Evolutionary conservation across 176 grass and related monocot genomes (phyloP).

Genomic region (Thalia dealbata): DNA sequence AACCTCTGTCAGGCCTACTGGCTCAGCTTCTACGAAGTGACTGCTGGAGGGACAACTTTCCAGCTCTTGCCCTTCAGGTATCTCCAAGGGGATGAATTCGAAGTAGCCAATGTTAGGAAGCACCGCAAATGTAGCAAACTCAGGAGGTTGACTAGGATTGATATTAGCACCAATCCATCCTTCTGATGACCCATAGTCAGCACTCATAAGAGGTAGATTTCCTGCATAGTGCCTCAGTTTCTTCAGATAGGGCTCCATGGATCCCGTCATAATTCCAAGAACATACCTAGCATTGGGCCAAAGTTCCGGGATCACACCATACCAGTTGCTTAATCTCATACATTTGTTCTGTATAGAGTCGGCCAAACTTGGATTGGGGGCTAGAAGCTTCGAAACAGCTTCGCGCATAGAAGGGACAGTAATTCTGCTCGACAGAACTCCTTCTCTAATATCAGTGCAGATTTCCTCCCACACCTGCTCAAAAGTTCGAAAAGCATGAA

Average conservation of each 20-base stretch:
- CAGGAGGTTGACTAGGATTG: conserved; percentile 51
- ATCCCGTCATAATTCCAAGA: conserved; percentile 87
- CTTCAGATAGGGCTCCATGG: conserved; percentile 95
- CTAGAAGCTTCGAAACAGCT: conserved; percentile 62
- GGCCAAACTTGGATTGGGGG: conserved; percentile 59
- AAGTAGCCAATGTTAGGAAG: conserved; percentile 74
- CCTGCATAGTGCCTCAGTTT: conserved; percentile 89
- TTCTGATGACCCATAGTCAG: conserved; percentile 85
- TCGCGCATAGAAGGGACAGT: conserved; percentile 50
- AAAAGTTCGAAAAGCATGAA: conserved; percentile 71
- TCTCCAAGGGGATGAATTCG: conserved; percentile 90
- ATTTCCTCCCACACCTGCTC: conserved; percentile 83
- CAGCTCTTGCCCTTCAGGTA: conserved; percentile 40
- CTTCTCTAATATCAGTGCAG: conserved; percentile 65
- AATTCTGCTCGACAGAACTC: conserved; percentile 58
- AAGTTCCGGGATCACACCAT: conserved; percentile 71
- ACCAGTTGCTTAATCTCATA: conserved; percentile 65
- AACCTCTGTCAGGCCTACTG: conserved; percentile 72
- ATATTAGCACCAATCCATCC: conserved; percentile 94
- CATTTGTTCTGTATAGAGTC: conserved; percentile 54
- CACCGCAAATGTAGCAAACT: conserved; percentile 63
- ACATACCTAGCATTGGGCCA: conserved; percentile 89
- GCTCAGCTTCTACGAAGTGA: conserved; percentile 75
- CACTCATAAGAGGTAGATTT: conserved; percentile 65
- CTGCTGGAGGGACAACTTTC: conserved; percentile 28